Evolutionary conservation across 2,329 filamentous ascomycete species (phyloP).

Genomic region (Rhinocladiella mackenziei): DNA sequence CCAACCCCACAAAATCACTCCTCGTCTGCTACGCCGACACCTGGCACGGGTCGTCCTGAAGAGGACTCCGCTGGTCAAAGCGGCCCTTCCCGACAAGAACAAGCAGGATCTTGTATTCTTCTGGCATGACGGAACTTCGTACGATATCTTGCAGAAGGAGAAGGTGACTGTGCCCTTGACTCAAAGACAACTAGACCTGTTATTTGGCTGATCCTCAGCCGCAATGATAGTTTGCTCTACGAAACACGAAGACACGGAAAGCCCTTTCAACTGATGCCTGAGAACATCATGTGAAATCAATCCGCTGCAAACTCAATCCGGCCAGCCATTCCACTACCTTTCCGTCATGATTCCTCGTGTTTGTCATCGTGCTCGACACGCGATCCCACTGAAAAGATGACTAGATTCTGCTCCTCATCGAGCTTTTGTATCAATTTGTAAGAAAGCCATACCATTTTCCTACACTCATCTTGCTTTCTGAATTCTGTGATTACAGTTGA

Average conservation of each 20-base stretch:
- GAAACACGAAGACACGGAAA: too few relatives aligned
- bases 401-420: background rate
- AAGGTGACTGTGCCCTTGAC: constrained; percentile 1
- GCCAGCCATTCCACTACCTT: too few relatives aligned
- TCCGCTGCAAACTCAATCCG: too few relatives aligned
- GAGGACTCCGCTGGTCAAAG: constrained; percentile 20
- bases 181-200: constrained; percentile 4
- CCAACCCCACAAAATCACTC: constrained; percentile 40
- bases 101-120: constrained; percentile 7
- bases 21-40: constrained; percentile 37
- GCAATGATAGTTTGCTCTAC: background rate
- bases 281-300: too few relatives aligned
- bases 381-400: too few relatives aligned
- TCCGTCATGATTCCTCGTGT: too few relatives aligned
- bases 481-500: too few relatives aligned
- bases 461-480: background rate
- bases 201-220: constrained; percentile 9
- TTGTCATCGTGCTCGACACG: too few relatives aligned
- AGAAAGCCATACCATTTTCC: background rate
- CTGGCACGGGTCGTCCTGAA: constrained; percentile 18
- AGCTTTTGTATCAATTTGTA: background rate
- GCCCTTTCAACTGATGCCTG: too few relatives aligned
- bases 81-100: background rate
- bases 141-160: background rate
- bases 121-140: constrained; percentile 16